Evolutionary conservation across 495 filamentous ascomycete genomes (phyloP).

Genomic region (Penicillium robsamsonii): DNA sequence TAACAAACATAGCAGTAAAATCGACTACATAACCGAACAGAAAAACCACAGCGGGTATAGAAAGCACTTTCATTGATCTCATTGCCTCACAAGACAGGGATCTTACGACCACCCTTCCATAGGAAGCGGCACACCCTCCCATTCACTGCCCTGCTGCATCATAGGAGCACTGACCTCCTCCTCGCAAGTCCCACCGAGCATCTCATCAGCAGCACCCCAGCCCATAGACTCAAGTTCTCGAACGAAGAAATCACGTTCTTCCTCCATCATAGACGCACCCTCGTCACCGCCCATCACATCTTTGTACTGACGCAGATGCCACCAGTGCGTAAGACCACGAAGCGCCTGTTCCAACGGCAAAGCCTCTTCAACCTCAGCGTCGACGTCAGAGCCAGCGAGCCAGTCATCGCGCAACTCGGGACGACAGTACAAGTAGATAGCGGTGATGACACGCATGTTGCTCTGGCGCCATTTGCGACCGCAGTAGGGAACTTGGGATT

Average conservation of each 20-base stretch:
- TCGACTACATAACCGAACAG: neutral
- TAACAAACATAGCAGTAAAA: no score
- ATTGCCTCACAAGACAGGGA: neutral
- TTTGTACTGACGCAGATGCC: conserved; percentile 78
- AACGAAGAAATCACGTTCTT: conserved; percentile 86
- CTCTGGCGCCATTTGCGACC: conserved; percentile 96
- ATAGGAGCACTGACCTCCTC: conserved; percentile 34
- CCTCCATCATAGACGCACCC: conserved; percentile 54
- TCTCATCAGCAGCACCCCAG: conserved; percentile 47
- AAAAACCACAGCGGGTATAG: neutral
- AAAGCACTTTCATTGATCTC: conserved; percentile 8
- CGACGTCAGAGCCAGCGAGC: conserved; percentile 86
- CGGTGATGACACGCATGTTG: conserved; percentile 98
- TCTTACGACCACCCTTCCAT: conserved; percentile 41
- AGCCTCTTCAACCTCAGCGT: conserved; percentile 88
- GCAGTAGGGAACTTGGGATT: conserved; percentile 96
- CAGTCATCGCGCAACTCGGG: conserved; percentile 95
- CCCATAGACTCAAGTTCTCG: conserved; percentile 85
- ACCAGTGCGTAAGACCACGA: conserved; percentile 85
- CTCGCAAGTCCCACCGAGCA: conserved; percentile 33
- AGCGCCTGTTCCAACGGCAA: conserved; percentile 87
- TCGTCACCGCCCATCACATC: conserved; percentile 75
- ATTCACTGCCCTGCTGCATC: conserved; percentile 45
- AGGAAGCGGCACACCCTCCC: conserved; percentile 46
- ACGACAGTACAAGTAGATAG: conserved; percentile 87